Evolutionary conservation across 116 monocot genomes (phyloP).

Genomic region (Trichopus zeylanicus): DNA sequence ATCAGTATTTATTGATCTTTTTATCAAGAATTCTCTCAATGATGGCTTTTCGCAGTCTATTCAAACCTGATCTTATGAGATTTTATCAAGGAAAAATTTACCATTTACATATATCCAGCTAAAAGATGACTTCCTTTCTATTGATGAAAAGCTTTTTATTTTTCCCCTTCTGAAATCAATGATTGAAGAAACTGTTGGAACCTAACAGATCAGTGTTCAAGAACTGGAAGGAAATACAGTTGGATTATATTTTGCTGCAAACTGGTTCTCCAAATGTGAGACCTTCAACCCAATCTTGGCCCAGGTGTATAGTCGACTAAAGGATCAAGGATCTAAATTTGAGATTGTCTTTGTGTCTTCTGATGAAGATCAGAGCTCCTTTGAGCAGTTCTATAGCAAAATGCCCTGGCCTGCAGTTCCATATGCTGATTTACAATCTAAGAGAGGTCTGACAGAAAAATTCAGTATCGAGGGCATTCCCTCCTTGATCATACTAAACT

Average conservation of each 20-base stretch:
- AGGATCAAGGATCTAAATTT: slow-evolving; percentile 24
- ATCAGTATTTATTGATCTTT: too few species aligned
- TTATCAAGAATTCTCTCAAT: too few species aligned
- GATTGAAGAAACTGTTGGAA: not conserved
- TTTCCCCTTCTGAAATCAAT: not conserved
- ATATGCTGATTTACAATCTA: slow-evolving; percentile 25
- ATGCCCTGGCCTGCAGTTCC: slow-evolving; percentile 60
- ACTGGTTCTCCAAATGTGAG: slow-evolving; percentile 43
- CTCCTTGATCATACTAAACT: slow-evolving; percentile 29
- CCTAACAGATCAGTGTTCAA: slow-evolving; percentile 25
- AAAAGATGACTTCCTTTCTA: not conserved
- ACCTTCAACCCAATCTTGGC: slow-evolving; percentile 38
- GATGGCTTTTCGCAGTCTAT: too few species aligned
- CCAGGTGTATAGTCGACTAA: slow-evolving; percentile 27
- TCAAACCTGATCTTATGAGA: too few species aligned
- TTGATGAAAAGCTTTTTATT: not conserved
- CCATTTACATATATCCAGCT: too few species aligned
- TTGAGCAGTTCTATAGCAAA: slow-evolving; percentile 34
- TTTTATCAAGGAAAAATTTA: too few species aligned
- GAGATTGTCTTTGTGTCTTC: slow-evolving; percentile 51
- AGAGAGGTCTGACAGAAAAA: slow-evolving; percentile 23
- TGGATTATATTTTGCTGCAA: slow-evolving; percentile 50
- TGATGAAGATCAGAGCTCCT: slow-evolving; percentile 40
- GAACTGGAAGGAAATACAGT: slow-evolving; percentile 33
- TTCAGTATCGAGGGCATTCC: slow-evolving; percentile 50